Base-by-base conservation (phyloP, 2,329 filamentous ascomycete genomes). In the Rachicladosporium sp. region DNA sequence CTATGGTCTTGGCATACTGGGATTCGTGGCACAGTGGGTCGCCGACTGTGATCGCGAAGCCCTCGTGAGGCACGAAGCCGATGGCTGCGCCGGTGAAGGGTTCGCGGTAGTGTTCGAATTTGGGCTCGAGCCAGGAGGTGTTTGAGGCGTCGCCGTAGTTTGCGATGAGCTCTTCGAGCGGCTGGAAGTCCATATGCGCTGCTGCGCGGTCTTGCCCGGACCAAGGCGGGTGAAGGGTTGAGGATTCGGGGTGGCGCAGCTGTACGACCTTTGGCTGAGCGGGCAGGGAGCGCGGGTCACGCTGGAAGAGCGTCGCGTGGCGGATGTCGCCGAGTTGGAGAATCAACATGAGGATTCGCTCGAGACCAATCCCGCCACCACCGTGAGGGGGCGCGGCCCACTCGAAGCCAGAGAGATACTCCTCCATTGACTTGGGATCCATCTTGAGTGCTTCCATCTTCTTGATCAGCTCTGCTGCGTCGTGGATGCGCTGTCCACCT, bases 131-230 rank as follows among this genome's bases (percentile, higher is more conserved):
- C 86, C 87, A 95, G 0, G 86, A 91, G 0, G 88, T 95, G 55
- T 93, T 93, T 36, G 86, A 87, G 2, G 88, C 86, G 60, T 95
- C 88, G 46, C 88, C 88, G 51, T 95, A 95, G 61, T 95, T 95
- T 55, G 86, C 86, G 58, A 95, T 87, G 32, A 95, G 77, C 56
- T 93, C 82, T 57, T 88, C 84, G 4, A 95, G 59, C 0, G 84
- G 71, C 37, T 87, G 87, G 39, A 82, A 67, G 37, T 78, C 69
- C 6, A 68, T 64, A 37, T 63, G 57, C 10, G 68, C 68, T 2
- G 59, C 37, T 34, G 57, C 61, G 37, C 66, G 60, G 61, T 73
- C 54, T 66, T 69, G 41, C 62, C 69, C 49, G 56, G 61, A 67
- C 78, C 78, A 82, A 29, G 73, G 67, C 45, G 82, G 72, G 52